These are phyloP conservation scores for Daedaleopsis sinensis DNA, from an alignment of 768 basidiomycete genomes.

Conservation along the genomic window DNA sequence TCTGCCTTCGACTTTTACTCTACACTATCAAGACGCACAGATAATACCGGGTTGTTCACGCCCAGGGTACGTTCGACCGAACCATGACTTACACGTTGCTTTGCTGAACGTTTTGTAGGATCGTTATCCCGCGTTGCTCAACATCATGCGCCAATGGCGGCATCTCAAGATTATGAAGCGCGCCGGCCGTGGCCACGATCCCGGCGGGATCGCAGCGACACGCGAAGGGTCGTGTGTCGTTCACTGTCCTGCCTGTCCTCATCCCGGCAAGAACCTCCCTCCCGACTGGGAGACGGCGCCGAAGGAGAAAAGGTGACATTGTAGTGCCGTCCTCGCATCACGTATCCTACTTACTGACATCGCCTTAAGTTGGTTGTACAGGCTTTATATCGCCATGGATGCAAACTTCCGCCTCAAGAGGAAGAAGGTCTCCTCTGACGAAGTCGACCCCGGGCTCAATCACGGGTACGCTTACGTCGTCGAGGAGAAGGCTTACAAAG, in stretches of 20 bases:
- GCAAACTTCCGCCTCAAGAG: constrained; percentile 34
- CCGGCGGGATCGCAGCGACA: constrained; percentile 16
- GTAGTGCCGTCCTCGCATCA: not conserved
- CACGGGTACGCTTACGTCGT: constrained; percentile 32
- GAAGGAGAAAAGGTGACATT: constrained; percentile 4
- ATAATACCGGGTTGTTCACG: constrained; percentile 33
- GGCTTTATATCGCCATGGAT: constrained; percentile 30
- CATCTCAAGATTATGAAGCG: constrained; percentile 27
- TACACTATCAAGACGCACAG: constrained; percentile 25
- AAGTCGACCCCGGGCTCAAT: constrained; percentile 25
- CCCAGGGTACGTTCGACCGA: not conserved
- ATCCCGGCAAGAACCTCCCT: constrained; percentile 19
- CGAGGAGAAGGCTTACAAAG: constrained; percentile 23
- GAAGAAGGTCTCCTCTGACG: constrained; percentile 17
- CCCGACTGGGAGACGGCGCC: constrained; percentile 3
- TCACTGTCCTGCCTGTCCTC: constrained; percentile 30
- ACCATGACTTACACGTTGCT: not conserved
- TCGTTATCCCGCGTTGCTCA: constrained; percentile 18
- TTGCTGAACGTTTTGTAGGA: constrained; percentile 16
- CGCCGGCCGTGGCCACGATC: constrained; percentile 24
- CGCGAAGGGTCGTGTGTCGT: constrained; percentile 18
- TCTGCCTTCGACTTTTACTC: constrained; percentile 38
- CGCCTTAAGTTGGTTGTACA: constrained; percentile 29
- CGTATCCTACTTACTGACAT: not conserved
- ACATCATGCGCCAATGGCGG: constrained; percentile 21